Conservation (phyloP, 208 protist genomes). For the Wallacemonas collosoma region DNA sequence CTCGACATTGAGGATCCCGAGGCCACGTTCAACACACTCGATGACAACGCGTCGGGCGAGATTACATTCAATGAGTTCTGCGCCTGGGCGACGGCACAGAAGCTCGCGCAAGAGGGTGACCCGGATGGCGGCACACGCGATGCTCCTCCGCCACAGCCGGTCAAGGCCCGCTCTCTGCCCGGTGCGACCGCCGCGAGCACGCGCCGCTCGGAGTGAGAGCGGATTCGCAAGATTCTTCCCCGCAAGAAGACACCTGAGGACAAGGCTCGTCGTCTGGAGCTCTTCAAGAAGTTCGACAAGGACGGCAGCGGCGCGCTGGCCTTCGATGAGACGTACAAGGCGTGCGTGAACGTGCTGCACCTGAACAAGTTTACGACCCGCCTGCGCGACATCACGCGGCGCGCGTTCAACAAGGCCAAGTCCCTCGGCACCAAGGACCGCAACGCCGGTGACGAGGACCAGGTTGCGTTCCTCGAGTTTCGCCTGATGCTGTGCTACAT, state of each 20-base stretch:
- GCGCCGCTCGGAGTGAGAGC: slow-evolving; percentile 21
- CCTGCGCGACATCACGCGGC: slow-evolving; percentile 34
- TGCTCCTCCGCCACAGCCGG: slow-evolving; percentile 8
- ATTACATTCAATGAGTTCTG: slow-evolving; percentile 87
- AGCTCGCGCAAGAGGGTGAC: slow-evolving; percentile 45
- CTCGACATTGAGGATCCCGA: slow-evolving; percentile 51
- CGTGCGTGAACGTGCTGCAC: slow-evolving; percentile 27
- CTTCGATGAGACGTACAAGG: slow-evolving; percentile 47
- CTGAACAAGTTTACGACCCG: slow-evolving; percentile 38
- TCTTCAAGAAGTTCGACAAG: slow-evolving; percentile 59
- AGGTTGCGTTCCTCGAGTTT: slow-evolving; percentile 56
- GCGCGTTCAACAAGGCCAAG: slow-evolving; percentile 56
- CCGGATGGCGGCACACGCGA: slow-evolving; percentile 19
- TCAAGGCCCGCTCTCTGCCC: not conserved
- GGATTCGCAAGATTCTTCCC: slow-evolving; percentile 8
- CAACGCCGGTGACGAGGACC: slow-evolving; percentile 20
- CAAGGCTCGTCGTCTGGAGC: slow-evolving; percentile 31
- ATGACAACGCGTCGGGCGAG: slow-evolving; percentile 63
- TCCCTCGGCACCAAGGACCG: slow-evolving; percentile 27
- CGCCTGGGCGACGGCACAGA: slow-evolving; percentile 54
- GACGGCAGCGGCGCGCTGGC: slow-evolving; percentile 49
- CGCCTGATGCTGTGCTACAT: slow-evolving; percentile 41
- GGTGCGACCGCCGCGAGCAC: slow-evolving; percentile 16
- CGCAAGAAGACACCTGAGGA: slow-evolving; percentile 18
- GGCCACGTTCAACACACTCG: slow-evolving; percentile 73